Base-by-base conservation (phyloP, 208 protist species). In the Polymyxa betae region DNA sequence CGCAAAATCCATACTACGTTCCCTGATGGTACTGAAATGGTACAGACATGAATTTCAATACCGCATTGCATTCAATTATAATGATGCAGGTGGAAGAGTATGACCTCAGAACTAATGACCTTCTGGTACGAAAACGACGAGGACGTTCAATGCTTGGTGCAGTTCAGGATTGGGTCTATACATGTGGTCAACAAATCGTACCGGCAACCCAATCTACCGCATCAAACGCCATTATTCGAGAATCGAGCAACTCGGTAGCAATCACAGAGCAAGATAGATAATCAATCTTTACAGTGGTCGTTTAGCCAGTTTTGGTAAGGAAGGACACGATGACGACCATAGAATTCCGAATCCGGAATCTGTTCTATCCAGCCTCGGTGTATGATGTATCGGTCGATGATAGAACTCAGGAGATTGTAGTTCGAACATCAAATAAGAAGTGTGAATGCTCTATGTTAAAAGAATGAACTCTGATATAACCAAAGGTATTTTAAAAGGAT, bases 341-440 rank as follows among this genome's bases (percentile, higher is more conserved):
- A 90, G 94, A 97, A 38, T 97, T 95, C 40, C 94, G 96, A 41
- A 96, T 98, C 44, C 94, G 97, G 1, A 98, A 98, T 90, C 91
- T 98, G 35, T 91, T 92, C 24, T 98, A 97, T 93, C 91, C 95
- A 0, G 95, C 93, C 89, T 94, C 97, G 0, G 94, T 96, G 38
- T 98, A 96, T 91, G 91, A 91, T 16, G 93, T 98, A 16, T 91
- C 93, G 0, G 92, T 98, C 0, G 97, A 98, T 88, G 87, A 91
- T 24, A 43, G 60, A 0, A 92, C 38, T 16, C 89, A 91, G 94
- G 96, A 92, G 77, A 95, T 98, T 88, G 96, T 98, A 0, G 95
- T 98, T 54, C 95, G 96, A 35, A 98, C 97, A 12, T 94, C 92
- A n/a, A 98, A 98, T 94, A 97, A 97, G 88, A 98, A 98, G 88